Evolutionary conservation across 1,284 basidiomycete species (phyloP).

Genomic region (Sanguinoderma infundibulare): DNA sequence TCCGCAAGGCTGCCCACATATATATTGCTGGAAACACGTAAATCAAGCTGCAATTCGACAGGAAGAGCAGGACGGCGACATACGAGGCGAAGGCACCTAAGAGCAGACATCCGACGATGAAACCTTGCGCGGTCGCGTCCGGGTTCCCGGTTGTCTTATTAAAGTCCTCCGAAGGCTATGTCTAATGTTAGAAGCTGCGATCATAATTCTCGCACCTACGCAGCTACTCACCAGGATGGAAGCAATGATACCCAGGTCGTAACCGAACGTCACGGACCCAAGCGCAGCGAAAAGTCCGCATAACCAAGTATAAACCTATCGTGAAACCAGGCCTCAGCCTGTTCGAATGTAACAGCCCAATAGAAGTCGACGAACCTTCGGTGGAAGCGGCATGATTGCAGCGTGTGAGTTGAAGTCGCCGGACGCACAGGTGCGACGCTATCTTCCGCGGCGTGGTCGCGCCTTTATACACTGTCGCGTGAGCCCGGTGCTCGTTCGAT

Average conservation of each 20-base stretch:
- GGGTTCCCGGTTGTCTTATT: conserved; percentile 34
- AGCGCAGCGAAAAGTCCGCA: conserved; percentile 62
- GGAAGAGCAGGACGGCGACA: conserved; percentile 1
- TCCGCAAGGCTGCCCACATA: conserved; percentile 41
- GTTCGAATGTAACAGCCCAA: neutral
- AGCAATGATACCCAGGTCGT: conserved; percentile 47
- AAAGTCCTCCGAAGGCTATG: conserved; percentile 33
- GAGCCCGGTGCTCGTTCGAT: conserved; percentile 4
- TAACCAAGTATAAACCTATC: conserved; percentile 60
- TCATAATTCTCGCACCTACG: neutral
- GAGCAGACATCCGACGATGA: conserved; percentile 43
- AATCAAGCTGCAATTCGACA: conserved; percentile 3
- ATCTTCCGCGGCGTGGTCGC: neutral
- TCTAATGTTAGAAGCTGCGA: neutral
- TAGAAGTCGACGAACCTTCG: conserved; percentile 20
- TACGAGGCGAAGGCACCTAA: conserved; percentile 37
- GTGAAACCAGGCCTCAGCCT: neutral
- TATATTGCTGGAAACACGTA: conserved; percentile 39
- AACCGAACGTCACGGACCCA: conserved; percentile 38
- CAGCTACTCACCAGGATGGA: conserved; percentile 44
- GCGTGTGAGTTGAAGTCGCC: neutral
- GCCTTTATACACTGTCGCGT: conserved; percentile 12
- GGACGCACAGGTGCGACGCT: neutral
- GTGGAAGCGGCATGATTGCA: conserved; percentile 26
- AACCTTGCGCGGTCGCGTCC: conserved; percentile 41